Conservation (phyloP, 2,329 filamentous ascomycete genomes). For the Fusarium dlaminii region DNA sequence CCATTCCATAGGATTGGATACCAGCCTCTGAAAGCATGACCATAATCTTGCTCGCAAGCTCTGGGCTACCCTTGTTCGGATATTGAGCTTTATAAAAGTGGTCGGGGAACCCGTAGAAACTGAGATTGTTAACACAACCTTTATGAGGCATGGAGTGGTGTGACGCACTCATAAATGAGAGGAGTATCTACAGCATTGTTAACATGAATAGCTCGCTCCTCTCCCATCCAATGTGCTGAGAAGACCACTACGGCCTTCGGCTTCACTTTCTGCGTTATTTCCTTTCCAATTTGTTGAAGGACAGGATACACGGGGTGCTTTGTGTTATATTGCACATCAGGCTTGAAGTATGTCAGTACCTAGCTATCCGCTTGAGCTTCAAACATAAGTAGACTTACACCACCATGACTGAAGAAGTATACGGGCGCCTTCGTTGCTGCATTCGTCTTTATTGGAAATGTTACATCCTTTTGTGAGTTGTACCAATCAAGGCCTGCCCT, state of each 20-base stretch:
- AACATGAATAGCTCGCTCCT: conserved; percentile 65
- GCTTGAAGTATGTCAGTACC: conserved; percentile 48
- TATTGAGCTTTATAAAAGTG: conserved; percentile 75
- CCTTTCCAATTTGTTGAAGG: conserved; percentile 71
- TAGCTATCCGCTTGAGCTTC: background rate
- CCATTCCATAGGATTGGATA: conserved; percentile 67
- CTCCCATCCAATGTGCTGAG: conserved; percentile 80
- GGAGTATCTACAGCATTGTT: conserved; percentile 72
- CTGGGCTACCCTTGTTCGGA: conserved; percentile 69
- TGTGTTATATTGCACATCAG: conserved; percentile 74
- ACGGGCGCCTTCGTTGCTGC: conserved; percentile 48
- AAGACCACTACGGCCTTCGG: conserved; percentile 79
- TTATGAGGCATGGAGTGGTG: background rate
- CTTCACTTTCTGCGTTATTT: conserved; percentile 76
- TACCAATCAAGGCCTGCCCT: conserved; percentile 31
- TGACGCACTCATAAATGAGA: conserved; percentile 72
- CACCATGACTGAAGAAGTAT: conserved; percentile 62
- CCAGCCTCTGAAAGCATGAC: conserved; percentile 62
- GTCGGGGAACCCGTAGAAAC: conserved; percentile 76
- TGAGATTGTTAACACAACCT: conserved; percentile 42
- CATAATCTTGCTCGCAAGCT: conserved; percentile 68
- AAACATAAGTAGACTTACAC: conserved; percentile 48
- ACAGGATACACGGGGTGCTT: conserved; percentile 73
- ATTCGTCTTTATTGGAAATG: background rate
- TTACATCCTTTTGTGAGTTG: conserved; percentile 14